These are phyloP conservation scores for Diplodia intermedia DNA, from an alignment of 2,329 filamentous ascomycete species.

Conservation along the genomic window DNA sequence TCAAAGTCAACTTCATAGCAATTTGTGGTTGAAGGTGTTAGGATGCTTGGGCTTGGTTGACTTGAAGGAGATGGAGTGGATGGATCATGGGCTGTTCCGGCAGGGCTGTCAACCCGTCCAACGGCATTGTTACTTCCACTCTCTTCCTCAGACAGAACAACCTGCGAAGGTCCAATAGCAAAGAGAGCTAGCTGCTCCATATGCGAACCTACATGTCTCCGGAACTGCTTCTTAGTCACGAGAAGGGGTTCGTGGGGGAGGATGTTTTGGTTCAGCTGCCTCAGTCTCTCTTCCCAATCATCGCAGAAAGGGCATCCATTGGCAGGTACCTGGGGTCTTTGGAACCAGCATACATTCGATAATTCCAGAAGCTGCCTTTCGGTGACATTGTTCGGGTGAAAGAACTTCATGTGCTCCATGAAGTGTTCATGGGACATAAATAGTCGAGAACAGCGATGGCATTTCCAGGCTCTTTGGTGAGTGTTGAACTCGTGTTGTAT, in stretches of 20 bases:
- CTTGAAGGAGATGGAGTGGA: no score
- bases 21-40: no score
- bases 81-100: no score
- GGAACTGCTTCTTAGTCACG: background rate
- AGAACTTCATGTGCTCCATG: background rate
- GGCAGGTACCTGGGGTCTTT: background rate
- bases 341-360: background rate
- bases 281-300: background rate
- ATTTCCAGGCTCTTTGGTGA: background rate
- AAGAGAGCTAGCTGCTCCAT: background rate
- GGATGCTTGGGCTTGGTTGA: no score
- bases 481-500: background rate
- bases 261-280: background rate
- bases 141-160: no score
- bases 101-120: no score
- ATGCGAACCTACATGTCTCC: background rate
- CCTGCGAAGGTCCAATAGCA: background rate
- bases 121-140: no score
- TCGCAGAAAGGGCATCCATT: background rate
- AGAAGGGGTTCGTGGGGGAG: accelerated
- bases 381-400: background rate
- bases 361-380: background rate
- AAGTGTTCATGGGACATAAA: background rate
- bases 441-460: background rate
- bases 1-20: no score